Base-by-base conservation (phyloP, 306 rosid genomes). In the Erythrophleum fordii region DNA sequence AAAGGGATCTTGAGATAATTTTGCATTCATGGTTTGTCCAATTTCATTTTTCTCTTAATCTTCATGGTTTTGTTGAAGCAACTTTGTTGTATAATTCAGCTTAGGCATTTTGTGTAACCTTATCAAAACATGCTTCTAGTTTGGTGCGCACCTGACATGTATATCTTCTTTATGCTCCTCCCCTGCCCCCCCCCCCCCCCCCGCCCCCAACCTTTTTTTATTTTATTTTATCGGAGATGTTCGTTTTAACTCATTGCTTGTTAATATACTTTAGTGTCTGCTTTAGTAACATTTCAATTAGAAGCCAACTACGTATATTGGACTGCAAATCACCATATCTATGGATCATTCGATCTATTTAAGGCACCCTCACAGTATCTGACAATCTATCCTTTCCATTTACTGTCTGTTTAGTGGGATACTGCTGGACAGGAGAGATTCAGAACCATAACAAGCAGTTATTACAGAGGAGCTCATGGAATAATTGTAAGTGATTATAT, bases 371-470 rank as follows among this genome's bases (percentile, higher is more conserved):
- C 3, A 11, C 55, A 52, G 55, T 9, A 35, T 17, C 41, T 80
- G 52, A 77, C 16, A 17, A 14, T 78, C 80, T 3, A 65, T 76
- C 6, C 70, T 48, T 69, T 35, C 8, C 18, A 26, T 84, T 69
- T 82, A 69, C 77, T 83, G 56, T 77, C 49, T 74, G 37, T 69
- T 31, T 60, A 95, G 98, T 95, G 99, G 99, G 99, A 95, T 65
- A 95, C 99, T 11, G 99, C 99, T 51, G 99, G 99, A 68, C 99
- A 95, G 89, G 99, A 95, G 89, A 93, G 99, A 53, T 95, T 95
- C 91, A 88, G 99, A 83, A 95, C 99, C 25, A 95, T 95, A 83
- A 95, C 99, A 73, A 95, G 99, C 90, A 95, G 99, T 84, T 95
- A 95, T 77, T 95, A 95, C 77, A 85, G 99, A 82, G 99, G 99